These are phyloP conservation scores for Coniosporium apollinis DNA, from an alignment of 495 filamentous ascomycete genomes.

Conservation along the genomic window DNA sequence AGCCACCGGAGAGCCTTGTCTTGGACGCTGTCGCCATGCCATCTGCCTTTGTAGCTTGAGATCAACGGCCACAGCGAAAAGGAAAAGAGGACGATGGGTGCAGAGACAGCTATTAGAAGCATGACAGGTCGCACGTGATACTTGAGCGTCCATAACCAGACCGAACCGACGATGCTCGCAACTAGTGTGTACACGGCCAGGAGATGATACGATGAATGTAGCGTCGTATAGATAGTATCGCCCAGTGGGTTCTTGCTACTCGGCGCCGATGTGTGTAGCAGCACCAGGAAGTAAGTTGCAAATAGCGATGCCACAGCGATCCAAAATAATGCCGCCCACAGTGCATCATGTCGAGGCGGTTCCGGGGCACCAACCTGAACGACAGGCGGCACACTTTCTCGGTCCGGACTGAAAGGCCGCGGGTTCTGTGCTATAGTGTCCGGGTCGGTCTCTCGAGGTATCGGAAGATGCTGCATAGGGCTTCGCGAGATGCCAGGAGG, in stretches of 20 bases:
- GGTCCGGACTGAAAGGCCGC: constrained; percentile 28
- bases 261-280: constrained; percentile 65
- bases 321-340: constrained; percentile 84
- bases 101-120: constrained; percentile 58
- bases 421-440: constrained; percentile 21
- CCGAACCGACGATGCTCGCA: constrained; percentile 66
- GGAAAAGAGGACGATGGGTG: constrained; percentile 68
- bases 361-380: constrained; percentile 29
- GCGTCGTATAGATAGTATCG: constrained; percentile 84
- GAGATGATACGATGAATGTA: constrained; percentile 74
- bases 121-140: constrained; percentile 73
- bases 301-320: constrained; percentile 70
- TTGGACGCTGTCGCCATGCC: constrained; percentile 55
- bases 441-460: constrained; percentile 32
- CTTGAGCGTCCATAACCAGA: constrained; percentile 80
- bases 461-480: constrained; percentile 20
- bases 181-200: constrained; percentile 81
- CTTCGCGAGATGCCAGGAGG: constrained; percentile 20
- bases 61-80: constrained; percentile 86
- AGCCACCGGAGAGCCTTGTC: constrained; percentile 83
- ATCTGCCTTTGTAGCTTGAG: constrained; percentile 63
- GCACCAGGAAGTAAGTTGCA: constrained; percentile 73
- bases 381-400: constrained; percentile 31
- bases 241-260: constrained; percentile 47
- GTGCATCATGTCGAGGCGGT: constrained; percentile 56